Evolutionary conservation across 192 early-diverging fungal species (phyloP), one percentile per base, ranked within the genome.

Genomic region (Coemansia sp.): DNA sequence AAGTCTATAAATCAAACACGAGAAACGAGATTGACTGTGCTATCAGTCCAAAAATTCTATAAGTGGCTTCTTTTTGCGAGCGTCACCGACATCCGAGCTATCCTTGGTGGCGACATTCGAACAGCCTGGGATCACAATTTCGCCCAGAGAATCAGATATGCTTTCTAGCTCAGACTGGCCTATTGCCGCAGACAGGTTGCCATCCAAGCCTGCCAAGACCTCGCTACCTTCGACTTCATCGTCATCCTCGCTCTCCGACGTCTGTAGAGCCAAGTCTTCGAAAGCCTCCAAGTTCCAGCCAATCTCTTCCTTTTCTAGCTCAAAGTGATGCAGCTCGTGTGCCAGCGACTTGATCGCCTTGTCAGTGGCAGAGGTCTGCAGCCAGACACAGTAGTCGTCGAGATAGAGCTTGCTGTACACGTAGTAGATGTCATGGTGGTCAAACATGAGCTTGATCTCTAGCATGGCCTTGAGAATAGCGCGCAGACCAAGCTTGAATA

Each of bases 301-400:
- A 38, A 90, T 65, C 11, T 91, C 88, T 5, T 88, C 69, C 69
- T 94, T 96, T 11, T 83, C 65, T 2, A 97, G 11, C 41, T 86
- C 80, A 62, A 91, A 86, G 71, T 89, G 86, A 66, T 94, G 85
- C 52, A 98, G 24, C 85, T 97, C 90, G 67, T 89, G 89, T 1
- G 93, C 96, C 40, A 99, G 79, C 11, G 92, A 90, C 68, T 85
- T 84, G 4, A 98, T 66, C 20, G 83, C 83, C 59, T 88, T 88
- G 31, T 97, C 95, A 65, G 89, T 91, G 67, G 93, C 86, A 49
- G 82, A 13, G 2, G 72, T 86, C 68, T 96, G 96, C 47, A 96
- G 85, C 97, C 97, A 99, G 22, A 94, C 86, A 79, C 96, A 98
- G 78, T 99, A 99, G 76, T 99, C 96, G 74, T 95, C 95, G 18